These are phyloP conservation scores for Sinapis alba DNA, from an alignment of 441 rosid species.

Conservation along the genomic window DNA sequence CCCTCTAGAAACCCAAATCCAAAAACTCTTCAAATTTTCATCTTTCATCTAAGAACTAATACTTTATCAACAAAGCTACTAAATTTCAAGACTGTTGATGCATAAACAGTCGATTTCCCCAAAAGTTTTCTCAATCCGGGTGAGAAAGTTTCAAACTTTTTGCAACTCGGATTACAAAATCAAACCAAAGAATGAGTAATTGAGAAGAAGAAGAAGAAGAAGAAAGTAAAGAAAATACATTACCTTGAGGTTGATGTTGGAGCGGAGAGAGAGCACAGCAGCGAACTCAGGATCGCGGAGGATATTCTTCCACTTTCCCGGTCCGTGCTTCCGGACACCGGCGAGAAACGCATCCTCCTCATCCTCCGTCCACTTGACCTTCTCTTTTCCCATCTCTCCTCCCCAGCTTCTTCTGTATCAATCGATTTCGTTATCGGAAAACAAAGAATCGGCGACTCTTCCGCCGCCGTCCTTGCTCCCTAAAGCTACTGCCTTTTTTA, in stretches of 20 bases:
- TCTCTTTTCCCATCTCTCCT: conserved; percentile 75
- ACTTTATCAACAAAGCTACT: background rate
- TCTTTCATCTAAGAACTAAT: background rate
- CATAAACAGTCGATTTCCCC: background rate
- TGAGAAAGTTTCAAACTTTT: background rate
- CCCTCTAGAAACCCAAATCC: background rate
- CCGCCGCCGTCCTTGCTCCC: background rate
- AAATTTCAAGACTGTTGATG: background rate
- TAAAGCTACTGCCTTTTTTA: background rate
- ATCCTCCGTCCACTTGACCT: conserved; percentile 84
- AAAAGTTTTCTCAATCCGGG: background rate
- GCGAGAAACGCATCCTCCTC: conserved; percentile 81
- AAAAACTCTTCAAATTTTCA: background rate
- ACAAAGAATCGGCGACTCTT: background rate
- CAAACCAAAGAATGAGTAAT: background rate
- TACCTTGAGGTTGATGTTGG: conserved; percentile 94
- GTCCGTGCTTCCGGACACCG: conserved; percentile 82
- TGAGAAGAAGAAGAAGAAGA: too few relatives aligned
- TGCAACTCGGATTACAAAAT: background rate
- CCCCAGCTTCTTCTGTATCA: background rate
- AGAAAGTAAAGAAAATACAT: background rate
- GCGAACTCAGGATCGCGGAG: conserved; percentile 78
- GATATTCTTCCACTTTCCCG: conserved; percentile 91
- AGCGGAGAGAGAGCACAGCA: conserved; percentile 62
- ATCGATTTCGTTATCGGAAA: background rate